Base-by-base conservation (phyloP, 305 asterid genomes). In the Euphrasia arctica region DNA sequence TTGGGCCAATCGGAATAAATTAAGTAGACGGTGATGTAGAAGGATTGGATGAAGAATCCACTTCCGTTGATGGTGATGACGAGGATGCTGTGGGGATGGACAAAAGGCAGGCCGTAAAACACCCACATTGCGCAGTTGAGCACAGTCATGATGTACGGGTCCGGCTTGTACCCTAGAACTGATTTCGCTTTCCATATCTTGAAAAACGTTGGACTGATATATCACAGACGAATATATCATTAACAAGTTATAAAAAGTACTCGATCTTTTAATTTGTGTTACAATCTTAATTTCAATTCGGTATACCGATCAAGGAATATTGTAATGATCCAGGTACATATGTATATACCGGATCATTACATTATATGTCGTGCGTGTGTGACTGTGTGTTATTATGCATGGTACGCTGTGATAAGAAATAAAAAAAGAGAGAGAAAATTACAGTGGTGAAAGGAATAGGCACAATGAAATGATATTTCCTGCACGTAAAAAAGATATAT, bases 121-220 rank as follows among this genome's bases (percentile, higher is more conserved):
- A 70, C 73, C 98, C 98, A 91, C 81, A 91, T 54, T 4, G 71
- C 74, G 65, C 98, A 91, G 32, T 91, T 91, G 64, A 86, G 60
- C 4, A 81, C 45, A 4, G 96, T 88, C 3, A 67, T 84, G 1
- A 86, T 15, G 54, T 88, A 91, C 0, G 96, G 95, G 58, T 78
- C 79, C 12, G 93, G 85, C 64, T 75, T 80, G 78, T 77, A 91
- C 0, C 59, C 50, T 42, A 78, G 79, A 25, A 88, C 96, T 0
- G 93, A 79, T 73, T 79, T 84, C 5, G 66, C 81, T 62, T 60
- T 82, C 32, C 60, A 72, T 41, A 91, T 86, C 56, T 73, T 76
- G 13, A 4, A 0, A 48, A 90, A 85, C 0, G 97, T 88, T 1
- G 93, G 95, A 1, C 97, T 90, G 72, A 78, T 63, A 47, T 60